Conservation (phyloP, 2,329 filamentous ascomycete genomes). For the Exophiala sideris region DNA sequence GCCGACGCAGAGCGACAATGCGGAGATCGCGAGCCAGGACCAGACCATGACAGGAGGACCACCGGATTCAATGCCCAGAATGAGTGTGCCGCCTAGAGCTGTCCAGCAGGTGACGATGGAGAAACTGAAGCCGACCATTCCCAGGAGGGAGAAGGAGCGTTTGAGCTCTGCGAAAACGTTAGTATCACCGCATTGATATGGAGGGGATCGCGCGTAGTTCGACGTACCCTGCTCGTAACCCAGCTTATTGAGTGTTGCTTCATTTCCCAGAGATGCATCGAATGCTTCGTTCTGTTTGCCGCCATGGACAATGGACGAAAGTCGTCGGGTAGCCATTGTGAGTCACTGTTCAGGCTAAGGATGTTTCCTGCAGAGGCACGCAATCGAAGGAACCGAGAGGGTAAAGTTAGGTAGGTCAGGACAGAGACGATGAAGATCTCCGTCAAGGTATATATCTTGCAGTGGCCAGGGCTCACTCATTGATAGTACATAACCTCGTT, state of each 20-base stretch:
- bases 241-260: constrained; percentile 37
- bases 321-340: constrained; percentile 12
- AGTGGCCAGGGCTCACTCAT: too few relatives aligned
- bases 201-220: too few relatives aligned
- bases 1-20: constrained; percentile 52
- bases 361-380: too few relatives aligned
- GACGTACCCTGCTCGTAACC: constrained; percentile 40
- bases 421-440: too few relatives aligned
- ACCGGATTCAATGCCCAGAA: constrained; percentile 54
- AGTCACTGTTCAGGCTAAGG: background rate
- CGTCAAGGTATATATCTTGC: too few relatives aligned
- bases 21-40: constrained; percentile 53
- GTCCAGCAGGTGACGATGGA: constrained; percentile 59
- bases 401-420: too few relatives aligned
- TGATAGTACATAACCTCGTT: too few relatives aligned
- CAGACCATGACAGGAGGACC: constrained; percentile 60
- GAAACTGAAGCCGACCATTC: constrained; percentile 60
- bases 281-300: constrained; percentile 12
- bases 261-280: constrained; percentile 28
- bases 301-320: constrained; percentile 16
- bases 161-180: constrained; percentile 48
- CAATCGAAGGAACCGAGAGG: too few relatives aligned
- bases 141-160: constrained; percentile 53
- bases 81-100: constrained; percentile 54
- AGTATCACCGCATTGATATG: too few relatives aligned